phyloP scores from a whole-genome alignment of 1,284 basidiomycete genomes.

The Fomitopsis pinicola region DNA sequence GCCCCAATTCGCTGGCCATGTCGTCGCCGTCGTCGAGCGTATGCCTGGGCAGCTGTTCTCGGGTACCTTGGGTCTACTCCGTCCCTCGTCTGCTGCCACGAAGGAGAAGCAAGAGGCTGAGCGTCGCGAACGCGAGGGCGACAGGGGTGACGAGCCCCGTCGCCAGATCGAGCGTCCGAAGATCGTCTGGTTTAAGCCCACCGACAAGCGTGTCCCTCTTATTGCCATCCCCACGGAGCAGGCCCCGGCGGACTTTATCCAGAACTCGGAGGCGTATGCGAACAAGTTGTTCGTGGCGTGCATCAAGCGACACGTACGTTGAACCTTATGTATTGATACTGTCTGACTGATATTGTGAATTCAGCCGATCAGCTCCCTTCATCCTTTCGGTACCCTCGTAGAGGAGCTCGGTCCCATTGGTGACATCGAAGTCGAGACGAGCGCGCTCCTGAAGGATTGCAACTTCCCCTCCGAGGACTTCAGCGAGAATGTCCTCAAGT shows the following conservation, averaged over 20 bases:
- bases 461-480: slow-evolving; percentile 97
- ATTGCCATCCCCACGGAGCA: slow-evolving; percentile 99
- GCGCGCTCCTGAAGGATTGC: slow-evolving; percentile 95
- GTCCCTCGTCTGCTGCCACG: slow-evolving; percentile 96
- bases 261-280: slow-evolving; percentile 88
- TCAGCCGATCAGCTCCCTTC: slow-evolving; percentile 89
- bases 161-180: slow-evolving; percentile 88
- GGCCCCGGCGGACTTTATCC: slow-evolving; percentile 94
- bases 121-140: slow-evolving; percentile 92
- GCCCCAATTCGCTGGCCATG: slow-evolving; percentile 95
- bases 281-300: slow-evolving; percentile 95
- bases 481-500: slow-evolving; percentile 91
- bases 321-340: slow-evolving; percentile 3
- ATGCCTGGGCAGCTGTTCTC: slow-evolving; percentile 99
- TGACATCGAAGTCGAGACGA: slow-evolving; percentile 96
- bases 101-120: slow-evolving; percentile 99
- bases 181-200: slow-evolving; percentile 99
- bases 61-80: slow-evolving; percentile 91
- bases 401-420: slow-evolving; percentile 99
- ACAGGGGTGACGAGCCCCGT: slow-evolving; percentile 77
- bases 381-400: slow-evolving; percentile 98
- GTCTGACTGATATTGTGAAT: slow-evolving; percentile 2
- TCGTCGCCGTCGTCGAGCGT: slow-evolving; percentile 96
- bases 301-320: slow-evolving; percentile 90
- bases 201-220: slow-evolving; percentile 97